Evolutionary conservation across 257 asterid species (phyloP).

Genomic region (Solanum peruvianum): DNA sequence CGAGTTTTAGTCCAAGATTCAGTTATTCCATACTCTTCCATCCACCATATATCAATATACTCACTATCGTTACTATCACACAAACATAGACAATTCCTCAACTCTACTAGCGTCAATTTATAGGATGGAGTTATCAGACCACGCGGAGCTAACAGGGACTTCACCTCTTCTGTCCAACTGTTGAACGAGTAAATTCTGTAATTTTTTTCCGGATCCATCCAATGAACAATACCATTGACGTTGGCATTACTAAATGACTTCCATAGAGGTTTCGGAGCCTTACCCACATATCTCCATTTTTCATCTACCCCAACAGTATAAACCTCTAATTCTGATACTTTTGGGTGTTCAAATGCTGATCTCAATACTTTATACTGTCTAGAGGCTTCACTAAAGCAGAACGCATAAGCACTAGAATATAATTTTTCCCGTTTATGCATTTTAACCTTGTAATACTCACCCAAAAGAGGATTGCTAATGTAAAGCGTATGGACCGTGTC

Average conservation of each 20-base stretch:
- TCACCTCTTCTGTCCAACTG: background rate
- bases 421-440: background rate
- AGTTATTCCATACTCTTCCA: background rate
- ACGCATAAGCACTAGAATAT: background rate
- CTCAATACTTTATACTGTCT: background rate
- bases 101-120: background rate
- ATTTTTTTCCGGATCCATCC: background rate
- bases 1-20: background rate
- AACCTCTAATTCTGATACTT: background rate
- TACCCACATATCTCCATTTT: background rate
- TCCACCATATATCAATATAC: background rate
- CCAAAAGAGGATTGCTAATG: background rate
- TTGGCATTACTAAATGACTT: background rate
- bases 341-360: background rate
- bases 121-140: background rate
- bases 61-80: background rate
- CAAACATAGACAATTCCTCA: background rate
- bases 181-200: background rate
- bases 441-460: background rate
- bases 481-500: background rate
- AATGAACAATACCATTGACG: background rate
- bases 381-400: background rate
- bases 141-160: background rate
- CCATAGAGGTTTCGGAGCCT: background rate
- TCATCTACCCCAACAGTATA: background rate